A percentile compares a stretch with the other conserved stretches of the same genome.
phyloP scores from a whole-genome alignment of 2,329 filamentous ascomycete species.

The Aspergillus sp. region DNA sequence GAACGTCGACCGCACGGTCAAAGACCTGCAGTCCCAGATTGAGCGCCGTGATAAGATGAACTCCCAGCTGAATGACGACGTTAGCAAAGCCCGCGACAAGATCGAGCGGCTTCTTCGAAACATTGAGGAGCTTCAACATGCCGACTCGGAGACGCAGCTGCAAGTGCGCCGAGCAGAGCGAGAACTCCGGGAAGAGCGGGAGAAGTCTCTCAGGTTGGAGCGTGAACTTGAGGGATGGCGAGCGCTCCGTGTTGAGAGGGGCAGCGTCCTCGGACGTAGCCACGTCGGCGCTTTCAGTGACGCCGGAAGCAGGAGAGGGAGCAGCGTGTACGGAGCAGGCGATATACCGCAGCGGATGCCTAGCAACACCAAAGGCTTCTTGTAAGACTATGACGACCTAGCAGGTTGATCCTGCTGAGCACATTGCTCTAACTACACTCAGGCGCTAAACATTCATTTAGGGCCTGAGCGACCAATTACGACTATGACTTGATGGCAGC shows the following conservation, averaged over 20 bases:
- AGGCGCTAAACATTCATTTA: slow-evolving; percentile 17
- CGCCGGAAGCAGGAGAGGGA: slow-evolving; percentile 41
- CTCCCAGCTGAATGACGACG: slow-evolving; percentile 76
- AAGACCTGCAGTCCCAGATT: slow-evolving; percentile 88
- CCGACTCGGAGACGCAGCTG: slow-evolving; percentile 79
- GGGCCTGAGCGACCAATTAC: slow-evolving; percentile 19
- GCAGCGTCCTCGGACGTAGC: slow-evolving; percentile 35
- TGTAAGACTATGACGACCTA: slow-evolving; percentile 47
- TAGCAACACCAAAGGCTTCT: slow-evolving; percentile 77
- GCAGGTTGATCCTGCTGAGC: slow-evolving; percentile 21
- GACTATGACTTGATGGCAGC: slow-evolving; percentile 20
- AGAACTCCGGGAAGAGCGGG: slow-evolving; percentile 83
- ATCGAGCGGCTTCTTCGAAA: slow-evolving; percentile 83
- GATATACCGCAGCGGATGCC: slow-evolving; percentile 67
- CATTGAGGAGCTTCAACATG: slow-evolving; percentile 91
- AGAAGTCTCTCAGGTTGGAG: slow-evolving; percentile 79
- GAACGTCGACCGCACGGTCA: slow-evolving; percentile 90
- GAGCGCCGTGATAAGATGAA: slow-evolving; percentile 91
- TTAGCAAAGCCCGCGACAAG: slow-evolving; percentile 84
- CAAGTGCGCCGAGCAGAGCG: slow-evolving; percentile 82
- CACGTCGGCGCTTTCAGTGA: slow-evolving; percentile 41
- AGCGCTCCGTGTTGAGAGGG: slow-evolving; percentile 65
- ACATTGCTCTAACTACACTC: slow-evolving; percentile 8
- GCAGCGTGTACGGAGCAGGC: slow-evolving; percentile 40
- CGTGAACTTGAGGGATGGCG: slow-evolving; percentile 85